Base-by-base conservation (phyloP, 805 yeast species). In the Saccharomycopsis sp. region DNA sequence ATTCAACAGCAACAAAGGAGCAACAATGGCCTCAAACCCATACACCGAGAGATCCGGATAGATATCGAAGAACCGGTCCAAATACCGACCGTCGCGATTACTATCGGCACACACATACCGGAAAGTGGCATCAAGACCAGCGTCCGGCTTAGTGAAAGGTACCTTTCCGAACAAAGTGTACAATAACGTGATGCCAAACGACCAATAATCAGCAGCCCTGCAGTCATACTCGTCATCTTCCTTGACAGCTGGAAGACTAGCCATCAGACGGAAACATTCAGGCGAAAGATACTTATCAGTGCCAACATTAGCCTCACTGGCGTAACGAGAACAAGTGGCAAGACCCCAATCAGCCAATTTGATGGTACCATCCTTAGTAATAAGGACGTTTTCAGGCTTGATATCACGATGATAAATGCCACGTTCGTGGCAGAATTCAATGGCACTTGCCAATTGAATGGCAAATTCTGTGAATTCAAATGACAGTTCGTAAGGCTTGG, bases 221-320 rank as follows among this genome's bases (percentile, higher is more conserved):
- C 96, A 85, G 67, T 87, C 86, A 69, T 91, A 91, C 52, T 56
- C 53, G 56, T 54, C 24, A 9, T 54, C 52, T 15, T 54, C 55
- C 19, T 50, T 3, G 53, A 58, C 35, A 54, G 58, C 35, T 2
- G 55, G 41, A 14, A 56, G 14, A 51, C 65, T 68, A 52, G 68
- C 67, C 66, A 86, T 88, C 38, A 29, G 38, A 29, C 38, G 38
- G 66, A 88, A 84, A 55, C 91, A 78, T 70, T 91, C 97, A 2
- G 97, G 97, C 1, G 97, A 96, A 89, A 92, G 86, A 71, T 90
- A 91, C 63, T 93, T 81, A 70, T 89, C 96, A 23, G 92, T 85
- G 29, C 97, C 97, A 61, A 89, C 69, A 42, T 72, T 67, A 17
- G 70, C 68, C 35, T 72, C 76, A 9, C 57, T 62, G 19, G 74